Evolutionary conservation across 2,329 filamentous ascomycete species (phyloP), one percentile per base, ranked within the genome.

Genomic region (Parasarocladium wereldwijsianum): DNA sequence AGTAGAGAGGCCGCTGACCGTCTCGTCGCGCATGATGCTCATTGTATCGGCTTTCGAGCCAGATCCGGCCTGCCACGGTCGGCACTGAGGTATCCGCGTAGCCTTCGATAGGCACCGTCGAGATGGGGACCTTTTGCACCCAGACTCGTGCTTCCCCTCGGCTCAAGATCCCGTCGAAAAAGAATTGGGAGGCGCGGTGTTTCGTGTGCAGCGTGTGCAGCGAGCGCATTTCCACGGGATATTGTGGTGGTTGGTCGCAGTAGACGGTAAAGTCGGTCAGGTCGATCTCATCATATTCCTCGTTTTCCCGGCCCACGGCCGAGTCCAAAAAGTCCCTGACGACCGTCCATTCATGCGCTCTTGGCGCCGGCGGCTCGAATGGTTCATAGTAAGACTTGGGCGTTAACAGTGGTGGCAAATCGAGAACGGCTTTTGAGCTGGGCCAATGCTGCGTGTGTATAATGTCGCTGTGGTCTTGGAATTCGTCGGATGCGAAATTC

Each of bases 211-310:
- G 52, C 7, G 65, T 49, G 14, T 77, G 61, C 0, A 79, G 49
- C 0, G 67, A 52, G 5, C 61, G 52, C 43, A 81, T 58, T 36
- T 77, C 70, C 28, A 51, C 43, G 0, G 51, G 49, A 31, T 60
- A 56, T 0, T 36, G 17, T n/a, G n/a, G n/a, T 0, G 24, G 15
- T 0, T 40, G 38, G 26, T 61, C 43, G 15, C 59, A 47, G 40
- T 78, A 80, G 2, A 78, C 51, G 3, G 57, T 56, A 41, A 80
- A 80, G 2, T 69, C 46, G 8, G 71, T 52, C 0, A 80, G 49
- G 4, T 64, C 51, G 9, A 75, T 56, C 28, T 72, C 66, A 6
- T 57, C 34, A 13, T 52, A 60, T 3, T 46, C 47, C 1, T 37
- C 26, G 17, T 37, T 29, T 11, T 40, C 32, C 6, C 26, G 34